Base-by-base conservation (phyloP, 2,329 filamentous ascomycete species). In the Nannizziopsis arthrosporioides region DNA sequence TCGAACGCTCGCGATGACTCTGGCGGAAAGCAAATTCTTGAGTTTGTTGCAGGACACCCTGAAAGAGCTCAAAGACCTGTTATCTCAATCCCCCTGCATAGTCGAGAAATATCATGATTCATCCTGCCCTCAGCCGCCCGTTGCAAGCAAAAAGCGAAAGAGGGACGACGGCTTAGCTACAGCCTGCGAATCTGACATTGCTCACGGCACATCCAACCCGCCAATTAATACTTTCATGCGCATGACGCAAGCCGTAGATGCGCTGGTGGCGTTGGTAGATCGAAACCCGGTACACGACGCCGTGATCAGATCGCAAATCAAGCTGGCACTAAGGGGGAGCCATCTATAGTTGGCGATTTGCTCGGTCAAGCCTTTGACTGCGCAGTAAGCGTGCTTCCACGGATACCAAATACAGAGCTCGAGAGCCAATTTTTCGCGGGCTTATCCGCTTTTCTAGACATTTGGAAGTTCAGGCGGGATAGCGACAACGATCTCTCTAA, bases 11-110 rank as follows among this genome's bases (percentile, higher is more conserved):
- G 84, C 85, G 7, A 80, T 80, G 50, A 79, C 84, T 3, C 72
- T 94, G 5, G 80, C 78, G 17, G 81, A 88, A 50, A 73, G 81
- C 49, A 75, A 78, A 40, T 85, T 93, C 46, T 66, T 84, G 31
- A 65, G 68, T 1, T 75, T 86, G 8, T 62, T 93, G 37, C 78
- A 81, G 56, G 75, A 78, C 56, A 77, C 81, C 0, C 65, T 88
- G 42, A 72, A 77, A 42, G 82, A 87, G 19, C 27, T 44, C 27
- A 14, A 18, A 12, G 10, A 12, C 12, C 31, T 44, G 22, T 5
- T 36, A 19, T 39, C 36, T 6, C 36, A 27, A 32, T n/a, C 36
- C 18, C 8, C 47, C 7, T 27, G 10, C 12, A 18, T 19, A 30
- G 19, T 27, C 14, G 17, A 5, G 18, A 19, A 40, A 44, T 1